Base-by-base conservation (phyloP, 495 filamentous ascomycete genomes). In the Viridothelium virens region DNA sequence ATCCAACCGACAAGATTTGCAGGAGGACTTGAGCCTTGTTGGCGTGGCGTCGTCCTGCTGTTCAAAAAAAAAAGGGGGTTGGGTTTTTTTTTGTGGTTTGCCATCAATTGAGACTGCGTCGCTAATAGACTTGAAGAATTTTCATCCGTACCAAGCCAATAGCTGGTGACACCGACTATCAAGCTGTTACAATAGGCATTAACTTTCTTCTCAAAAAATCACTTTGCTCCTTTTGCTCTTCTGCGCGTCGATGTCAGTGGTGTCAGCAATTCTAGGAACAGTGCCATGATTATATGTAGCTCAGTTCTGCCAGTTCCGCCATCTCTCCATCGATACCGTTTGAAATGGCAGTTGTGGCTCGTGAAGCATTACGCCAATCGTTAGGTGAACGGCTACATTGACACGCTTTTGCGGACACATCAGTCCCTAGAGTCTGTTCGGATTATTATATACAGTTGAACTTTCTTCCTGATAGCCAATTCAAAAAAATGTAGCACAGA, bases 71-170 rank as follows among this genome's bases (percentile, higher is more conserved):
- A 25, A 25, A 25, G 25, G 25, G 25, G 25, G 25, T 25, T n/a
- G n/a, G 25, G 25, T 25, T 25, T 25, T 25, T 25, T 25, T 25
- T 25, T 25, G 25, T 25, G 25, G 25, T 25, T 25, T 25, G 25
- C 25, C 25, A 25, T 25, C 25, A 25, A 44, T 44, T 44, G 41
- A 44, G 6, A 44, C 14, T 44, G 14, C 7, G 25, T 61, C 10
- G 2, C 56, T 61, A 31, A 61, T 3, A 25, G 12, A 25, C 14
- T 10, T 14, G 9, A 39, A 25, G 38, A 25, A 33, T 65, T 12
- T 70, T 78, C 7, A 77, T 78, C 39, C 76, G 75, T 75, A 78
- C 71, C 4, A 75, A 75, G 33, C 71, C 77, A 4, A 75, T 75
- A 14, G 67, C 70, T 38, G 76, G 76, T 11, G 76, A 78, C 64